Evolutionary conservation across 2,329 filamentous ascomycete genomes (phyloP).

Genomic region (Fusarium setosum): DNA sequence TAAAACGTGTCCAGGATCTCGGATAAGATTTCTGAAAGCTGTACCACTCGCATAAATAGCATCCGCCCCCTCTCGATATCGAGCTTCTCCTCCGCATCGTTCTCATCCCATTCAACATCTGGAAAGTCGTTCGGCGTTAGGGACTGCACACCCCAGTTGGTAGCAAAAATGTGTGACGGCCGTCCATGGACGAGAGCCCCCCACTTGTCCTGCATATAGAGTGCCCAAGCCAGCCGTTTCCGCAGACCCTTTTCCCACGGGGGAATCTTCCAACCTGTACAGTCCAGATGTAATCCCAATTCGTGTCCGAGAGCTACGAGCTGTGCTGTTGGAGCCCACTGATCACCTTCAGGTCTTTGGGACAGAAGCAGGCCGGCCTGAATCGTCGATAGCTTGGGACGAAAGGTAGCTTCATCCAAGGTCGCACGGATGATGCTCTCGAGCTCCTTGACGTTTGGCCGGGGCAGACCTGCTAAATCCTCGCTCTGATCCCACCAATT

Average conservation of each 20-base stretch:
- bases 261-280: constrained; percentile 87
- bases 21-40: constrained; percentile 78
- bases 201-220: constrained; percentile 97
- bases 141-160: constrained; percentile 81
- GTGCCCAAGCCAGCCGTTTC: constrained; percentile 88
- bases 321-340: constrained; percentile 88
- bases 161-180: constrained; percentile 77
- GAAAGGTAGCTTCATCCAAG: constrained; percentile 80
- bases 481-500: constrained; percentile 88
- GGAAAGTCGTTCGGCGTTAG: constrained; percentile 78
- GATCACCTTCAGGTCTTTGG: constrained; percentile 80
- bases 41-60: constrained; percentile 80
- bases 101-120: constrained; percentile 75
- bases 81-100: constrained; percentile 69
- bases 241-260: constrained; percentile 87
- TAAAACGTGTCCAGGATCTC: constrained; percentile 88
- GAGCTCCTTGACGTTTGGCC: constrained; percentile 78
- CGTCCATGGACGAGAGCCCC: constrained; percentile 86
- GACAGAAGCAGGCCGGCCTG: constrained; percentile 81
- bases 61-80: constrained; percentile 76
- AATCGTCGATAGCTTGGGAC: constrained; percentile 84
- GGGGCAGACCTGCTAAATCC: constrained; percentile 70
- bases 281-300: constrained; percentile 89
- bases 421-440: constrained; percentile 80
- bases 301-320: constrained; percentile 89